Conservation (phyloP, 805 yeast species). For the Wickerhamiella spandovensis region DNA sequence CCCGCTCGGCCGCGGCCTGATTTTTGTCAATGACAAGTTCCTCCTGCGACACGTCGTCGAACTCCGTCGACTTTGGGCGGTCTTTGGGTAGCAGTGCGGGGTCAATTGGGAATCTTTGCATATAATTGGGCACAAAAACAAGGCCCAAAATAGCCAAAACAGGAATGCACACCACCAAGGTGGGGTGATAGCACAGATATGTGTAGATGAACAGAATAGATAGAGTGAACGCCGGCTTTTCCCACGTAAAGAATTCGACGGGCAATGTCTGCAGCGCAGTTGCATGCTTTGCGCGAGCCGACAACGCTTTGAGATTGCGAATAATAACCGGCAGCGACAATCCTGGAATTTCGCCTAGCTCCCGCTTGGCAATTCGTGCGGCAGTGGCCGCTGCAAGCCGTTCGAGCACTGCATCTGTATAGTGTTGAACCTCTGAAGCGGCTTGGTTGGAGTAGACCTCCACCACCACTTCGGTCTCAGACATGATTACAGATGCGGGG, state of each 20-base stretch:
- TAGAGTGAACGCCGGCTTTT: constrained; percentile 55
- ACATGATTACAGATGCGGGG: not conserved
- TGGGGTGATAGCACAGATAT: constrained; percentile 57
- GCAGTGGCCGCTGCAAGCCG: constrained; percentile 7
- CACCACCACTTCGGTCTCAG: not conserved
- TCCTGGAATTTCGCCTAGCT: constrained; percentile 10
- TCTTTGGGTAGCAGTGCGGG: constrained; percentile 15
- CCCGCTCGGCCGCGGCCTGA: constrained; percentile 10
- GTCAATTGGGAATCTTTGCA: constrained; percentile 17
- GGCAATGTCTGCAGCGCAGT: constrained; percentile 51
- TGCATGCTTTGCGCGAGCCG: constrained; percentile 18
- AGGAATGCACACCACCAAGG: constrained; percentile 52
- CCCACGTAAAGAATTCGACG: constrained; percentile 58
- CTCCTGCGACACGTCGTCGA: constrained; percentile 16
- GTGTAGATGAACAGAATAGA: constrained; percentile 48
- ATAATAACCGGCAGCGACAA: constrained; percentile 11
- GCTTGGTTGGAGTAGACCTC: not conserved
- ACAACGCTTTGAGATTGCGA: constrained; percentile 9
- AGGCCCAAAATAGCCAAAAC: constrained; percentile 40
- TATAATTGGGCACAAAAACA: constrained; percentile 57
- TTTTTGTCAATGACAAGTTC: constrained; percentile 4
- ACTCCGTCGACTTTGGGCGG: constrained; percentile 9
- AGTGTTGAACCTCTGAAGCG: not conserved
- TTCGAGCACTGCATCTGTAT: constrained; percentile 1
- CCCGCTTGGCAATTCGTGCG: constrained; percentile 4